Evolutionary conservation across 495 filamentous ascomycete species (phyloP), one percentile per base, ranked within the genome.

Genomic region (Xylaria palmicola): DNA sequence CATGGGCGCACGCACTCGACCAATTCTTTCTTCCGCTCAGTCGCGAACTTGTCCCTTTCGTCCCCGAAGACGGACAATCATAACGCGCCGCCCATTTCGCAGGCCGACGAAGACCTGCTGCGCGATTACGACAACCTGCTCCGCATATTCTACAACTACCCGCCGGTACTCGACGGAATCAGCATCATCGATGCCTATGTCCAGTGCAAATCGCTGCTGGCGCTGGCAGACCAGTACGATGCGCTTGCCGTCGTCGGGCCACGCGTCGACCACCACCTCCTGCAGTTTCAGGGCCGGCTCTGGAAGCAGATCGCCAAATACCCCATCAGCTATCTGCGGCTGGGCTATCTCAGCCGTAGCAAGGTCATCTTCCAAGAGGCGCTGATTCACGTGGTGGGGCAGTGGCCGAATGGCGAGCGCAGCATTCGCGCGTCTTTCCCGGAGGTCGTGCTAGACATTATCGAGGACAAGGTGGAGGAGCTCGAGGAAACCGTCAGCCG

Each of bases 261-360:
- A 0, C 85, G 92, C n/a, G 87, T 96, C 9, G 92, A 97, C 68
- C 91, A 97, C 77, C 92, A 97, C 71, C 77, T 97, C 3, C 79
- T 97, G 1, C 91, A 92, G 57, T 97, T 96, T 73, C 90, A 92
- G 61, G 89, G 87, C 27, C 82, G 90, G 15, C 82, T 97, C 0
- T 96, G 91, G 86, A 93, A 93, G 70, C 92, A 97, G 67, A 94
- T 96, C 58, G 90, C 91, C 37, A 96, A 95, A 72, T 96, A 96
- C 70, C 92, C 92, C 17, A 89, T 93, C 15, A 88, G 84, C 67
- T 97, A 97, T 68, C 84, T 97, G 12, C 92, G 92, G 47, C 82
- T 97, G 4, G 92, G 92, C 20, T 96, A 92, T 66, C 77, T 96
- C 19, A 88, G 91, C 5, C 85, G 91, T 40, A 90, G 85, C 59